Base-by-base conservation (phyloP, 257 asterid species). In the Plantago major region DNA sequence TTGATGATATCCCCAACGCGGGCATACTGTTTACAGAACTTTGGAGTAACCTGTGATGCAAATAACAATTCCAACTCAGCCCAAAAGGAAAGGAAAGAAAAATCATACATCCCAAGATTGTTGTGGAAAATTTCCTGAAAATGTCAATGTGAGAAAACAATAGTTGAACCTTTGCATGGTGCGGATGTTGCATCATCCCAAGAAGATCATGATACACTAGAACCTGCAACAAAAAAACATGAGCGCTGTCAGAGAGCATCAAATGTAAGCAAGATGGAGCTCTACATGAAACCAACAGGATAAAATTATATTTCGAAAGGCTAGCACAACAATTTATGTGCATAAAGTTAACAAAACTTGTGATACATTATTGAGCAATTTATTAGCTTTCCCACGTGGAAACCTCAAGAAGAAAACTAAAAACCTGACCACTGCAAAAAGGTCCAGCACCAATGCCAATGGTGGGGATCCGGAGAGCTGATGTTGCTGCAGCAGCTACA, bases 401-500 rank as follows among this genome's bases (percentile, higher is more conserved):
- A 22, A 66, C 48, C 55, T 19, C 19, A 59, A 60, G 56, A 62
- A 74, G 19, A 56, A 50, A 22, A 22, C 42, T 50, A 66, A 79
- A 62, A 75, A 85, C 96, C 81, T 92, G 98, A 46, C 97, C 97
- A 38, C 95, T 84, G 51, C 98, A 92, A 59, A 81, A 79, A 18
- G 96, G 95, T 22, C 98, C 98, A 17, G 95, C 97, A 7, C 98
- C 97, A 6, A 89, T 84, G 78, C 98, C 98, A 12, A 92, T 89
- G 47, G 98, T 92, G 50, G 98, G 97, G 71, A 92, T 84, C 65
- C 68, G 74, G 68, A 89, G 96, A 71, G 90, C 96, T 7, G 95
- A 77, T 22, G 98, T 86, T 52, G 84, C 79, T 48, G 98, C 97
- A 43, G 97, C 98, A 55, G 97, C 95, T 71, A 92, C 97, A 57